These are phyloP conservation scores for Trametes maxima DNA, from an alignment of 768 basidiomycete genomes.

Conservation along the genomic window DNA sequence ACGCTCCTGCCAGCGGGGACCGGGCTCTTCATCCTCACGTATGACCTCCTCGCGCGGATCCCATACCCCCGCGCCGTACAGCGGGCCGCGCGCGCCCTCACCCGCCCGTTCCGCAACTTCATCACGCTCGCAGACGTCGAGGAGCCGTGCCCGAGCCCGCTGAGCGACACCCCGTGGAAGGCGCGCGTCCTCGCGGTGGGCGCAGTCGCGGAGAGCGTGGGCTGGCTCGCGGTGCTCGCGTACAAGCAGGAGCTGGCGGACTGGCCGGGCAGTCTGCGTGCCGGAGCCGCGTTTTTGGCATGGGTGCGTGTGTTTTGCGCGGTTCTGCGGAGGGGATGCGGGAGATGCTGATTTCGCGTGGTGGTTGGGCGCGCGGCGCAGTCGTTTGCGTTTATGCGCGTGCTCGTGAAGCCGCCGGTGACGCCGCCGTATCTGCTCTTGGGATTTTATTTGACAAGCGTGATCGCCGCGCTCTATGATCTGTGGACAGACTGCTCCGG, in stretches of 20 bases:
- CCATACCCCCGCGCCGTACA: slow-evolving; percentile 15
- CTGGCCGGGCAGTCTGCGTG: slow-evolving; percentile 19
- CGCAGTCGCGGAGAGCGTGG: slow-evolving; percentile 41
- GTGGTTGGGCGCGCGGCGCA: slow-evolving; percentile 25
- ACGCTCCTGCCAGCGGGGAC: slow-evolving; percentile 18
- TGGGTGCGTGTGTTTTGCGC: slow-evolving; percentile 48
- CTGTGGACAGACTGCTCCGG: slow-evolving; percentile 36
- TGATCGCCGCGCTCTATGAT: slow-evolving; percentile 40
- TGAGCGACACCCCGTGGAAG: slow-evolving; percentile 34
- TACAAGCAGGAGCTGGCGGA: slow-evolving; percentile 38
- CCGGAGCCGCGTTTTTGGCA: slow-evolving; percentile 40
- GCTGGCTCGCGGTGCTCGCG: slow-evolving; percentile 46
- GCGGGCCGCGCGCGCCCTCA: slow-evolving; percentile 9
- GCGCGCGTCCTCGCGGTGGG: slow-evolving; percentile 39
- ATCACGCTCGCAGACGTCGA: slow-evolving; percentile 53
- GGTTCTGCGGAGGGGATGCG: not conserved
- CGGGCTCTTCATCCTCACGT: slow-evolving; percentile 12
- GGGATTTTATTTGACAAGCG: slow-evolving; percentile 43
- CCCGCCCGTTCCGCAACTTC: slow-evolving; percentile 53
- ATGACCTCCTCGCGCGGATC: slow-evolving; percentile 21
- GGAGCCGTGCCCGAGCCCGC: slow-evolving; percentile 35
- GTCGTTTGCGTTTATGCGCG: slow-evolving; percentile 47
- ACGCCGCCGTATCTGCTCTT: slow-evolving; percentile 59
- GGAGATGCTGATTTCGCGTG: not conserved
- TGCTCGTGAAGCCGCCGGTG: slow-evolving; percentile 43